Percentiles rank a stretch among this genome's conserved stretches.
Evolutionary conservation across 2,329 filamentous ascomycete species (phyloP).

Genomic region (Trichoderma gracile): DNA sequence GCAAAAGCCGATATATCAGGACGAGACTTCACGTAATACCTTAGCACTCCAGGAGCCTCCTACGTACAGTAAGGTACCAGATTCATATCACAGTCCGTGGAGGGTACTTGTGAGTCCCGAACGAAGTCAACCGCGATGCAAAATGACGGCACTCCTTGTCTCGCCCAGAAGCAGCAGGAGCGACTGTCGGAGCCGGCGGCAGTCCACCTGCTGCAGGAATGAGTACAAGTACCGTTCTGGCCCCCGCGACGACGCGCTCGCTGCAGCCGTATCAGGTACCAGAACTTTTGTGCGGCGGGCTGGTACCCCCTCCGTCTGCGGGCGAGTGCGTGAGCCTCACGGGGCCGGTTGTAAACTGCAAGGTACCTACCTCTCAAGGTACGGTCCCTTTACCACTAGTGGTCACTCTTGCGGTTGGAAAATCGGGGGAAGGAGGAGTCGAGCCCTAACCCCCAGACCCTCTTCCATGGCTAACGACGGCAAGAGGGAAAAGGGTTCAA

Average conservation of each 20-base stretch:
- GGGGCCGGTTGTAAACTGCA: neutral
- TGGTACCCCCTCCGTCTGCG: neutral
- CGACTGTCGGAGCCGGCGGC: slow-evolving; percentile 11
- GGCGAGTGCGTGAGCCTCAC: neutral
- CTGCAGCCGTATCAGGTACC: slow-evolving; percentile 1
- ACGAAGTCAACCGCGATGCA: neutral
- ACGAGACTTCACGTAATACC: no score
- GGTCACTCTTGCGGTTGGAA: neutral
- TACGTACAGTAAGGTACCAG: no score
- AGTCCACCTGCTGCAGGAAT: neutral
- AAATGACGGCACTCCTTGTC: slow-evolving; percentile 5
- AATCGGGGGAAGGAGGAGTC: neutral
- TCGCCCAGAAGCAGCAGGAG: slow-evolving; percentile 20
- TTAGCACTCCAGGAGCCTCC: no score
- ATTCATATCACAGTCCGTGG: no score
- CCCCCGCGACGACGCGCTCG: neutral
- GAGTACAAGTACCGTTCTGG: neutral
- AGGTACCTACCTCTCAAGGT: neutral
- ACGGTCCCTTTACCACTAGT: neutral
- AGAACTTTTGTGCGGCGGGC: slow-evolving; percentile 5
- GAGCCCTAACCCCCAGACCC: neutral
- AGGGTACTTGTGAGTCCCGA: neutral
- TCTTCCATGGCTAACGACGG: slow-evolving; percentile 5
- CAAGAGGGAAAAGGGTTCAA: neutral
- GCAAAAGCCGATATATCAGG: no score